Evolutionary conservation across 306 rosid species (phyloP).

Genomic region (Cyclanthera cordifolia): DNA sequence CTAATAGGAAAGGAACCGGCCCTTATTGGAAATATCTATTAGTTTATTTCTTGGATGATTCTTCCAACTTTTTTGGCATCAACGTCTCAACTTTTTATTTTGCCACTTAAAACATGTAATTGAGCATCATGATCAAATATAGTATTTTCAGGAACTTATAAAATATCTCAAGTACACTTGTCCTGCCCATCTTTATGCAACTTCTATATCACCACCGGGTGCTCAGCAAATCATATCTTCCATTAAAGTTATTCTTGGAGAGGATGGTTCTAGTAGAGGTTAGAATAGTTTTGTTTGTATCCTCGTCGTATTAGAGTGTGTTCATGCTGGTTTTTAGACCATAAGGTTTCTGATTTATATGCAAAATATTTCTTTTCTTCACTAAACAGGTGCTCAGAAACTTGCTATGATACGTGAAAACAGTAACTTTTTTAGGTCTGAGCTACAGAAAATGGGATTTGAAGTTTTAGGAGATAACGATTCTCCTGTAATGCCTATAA

Average conservation of each 20-base stretch:
- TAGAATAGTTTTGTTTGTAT: background rate
- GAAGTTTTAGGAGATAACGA: slow-evolving; percentile 75
- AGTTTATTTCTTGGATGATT: background rate
- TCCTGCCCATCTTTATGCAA: slow-evolving; percentile 90
- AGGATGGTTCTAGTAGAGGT: slow-evolving; percentile 94
- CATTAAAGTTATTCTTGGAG: slow-evolving; percentile 69
- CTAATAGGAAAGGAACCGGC: background rate
- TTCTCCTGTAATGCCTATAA: slow-evolving; percentile 85
- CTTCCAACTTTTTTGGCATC: background rate
- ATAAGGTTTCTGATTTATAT: background rate
- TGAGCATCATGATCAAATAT: background rate
- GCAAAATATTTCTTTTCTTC: background rate
- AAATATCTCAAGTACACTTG: slow-evolving; percentile 60
- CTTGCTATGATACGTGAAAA: slow-evolving; percentile 71
- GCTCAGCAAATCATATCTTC: slow-evolving; percentile 83
- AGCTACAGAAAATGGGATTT: slow-evolving; percentile 82
- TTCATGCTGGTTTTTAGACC: background rate
- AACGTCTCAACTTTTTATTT: background rate
- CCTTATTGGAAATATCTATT: background rate
- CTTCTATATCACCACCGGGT: slow-evolving; percentile 89
- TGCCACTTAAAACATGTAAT: background rate
- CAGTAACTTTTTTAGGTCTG: slow-evolving; percentile 87
- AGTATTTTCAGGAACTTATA: slow-evolving; percentile 54
- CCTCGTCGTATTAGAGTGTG: background rate
- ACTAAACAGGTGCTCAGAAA: slow-evolving; percentile 61